These are phyloP conservation scores for Botrytis byssoidea DNA, from an alignment of 2,329 filamentous ascomycete species.

Conservation along the genomic window DNA sequence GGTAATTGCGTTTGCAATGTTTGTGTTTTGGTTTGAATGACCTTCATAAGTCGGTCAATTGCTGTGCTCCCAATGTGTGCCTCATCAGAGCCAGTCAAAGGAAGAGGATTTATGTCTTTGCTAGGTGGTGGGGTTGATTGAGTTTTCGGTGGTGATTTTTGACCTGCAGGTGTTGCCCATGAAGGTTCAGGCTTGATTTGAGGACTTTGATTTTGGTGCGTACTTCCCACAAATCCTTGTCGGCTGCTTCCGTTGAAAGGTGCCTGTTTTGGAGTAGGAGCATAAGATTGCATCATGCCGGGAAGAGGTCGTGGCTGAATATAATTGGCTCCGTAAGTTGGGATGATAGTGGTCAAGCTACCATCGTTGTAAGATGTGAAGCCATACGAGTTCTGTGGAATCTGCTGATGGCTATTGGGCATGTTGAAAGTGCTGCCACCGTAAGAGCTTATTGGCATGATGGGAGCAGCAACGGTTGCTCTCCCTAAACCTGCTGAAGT, in stretches of 20 bases:
- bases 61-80: slow-evolving; percentile 73
- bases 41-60: slow-evolving; percentile 84
- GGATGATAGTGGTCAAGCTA: slow-evolving; percentile 34
- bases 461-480: slow-evolving; percentile 48
- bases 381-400: slow-evolving; percentile 43
- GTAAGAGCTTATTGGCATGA: slow-evolving; percentile 45
- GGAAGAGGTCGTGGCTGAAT: slow-evolving; percentile 37
- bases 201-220: slow-evolving; percentile 39
- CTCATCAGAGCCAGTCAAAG: slow-evolving; percentile 18
- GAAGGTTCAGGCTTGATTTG: slow-evolving; percentile 41
- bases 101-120: slow-evolving; percentile 23
- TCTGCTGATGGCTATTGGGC: slow-evolving; percentile 39
- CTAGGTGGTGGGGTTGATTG: neutral
- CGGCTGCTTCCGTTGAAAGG: slow-evolving; percentile 38
- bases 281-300: slow-evolving; percentile 33
- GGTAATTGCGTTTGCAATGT: slow-evolving; percentile 38
- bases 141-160: neutral
- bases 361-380: slow-evolving; percentile 42
- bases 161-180: slow-evolving; percentile 26
- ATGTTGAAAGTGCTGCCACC: slow-evolving; percentile 46
- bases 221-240: slow-evolving; percentile 37
- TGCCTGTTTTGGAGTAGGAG: slow-evolving; percentile 24
- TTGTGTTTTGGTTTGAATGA: slow-evolving; percentile 69
- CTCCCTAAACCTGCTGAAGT: slow-evolving; percentile 44
- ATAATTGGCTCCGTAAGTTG: slow-evolving; percentile 35